Evolutionary conservation across 1,284 basidiomycete species (phyloP).

Genomic region (Boletus semigastroideus): DNA sequence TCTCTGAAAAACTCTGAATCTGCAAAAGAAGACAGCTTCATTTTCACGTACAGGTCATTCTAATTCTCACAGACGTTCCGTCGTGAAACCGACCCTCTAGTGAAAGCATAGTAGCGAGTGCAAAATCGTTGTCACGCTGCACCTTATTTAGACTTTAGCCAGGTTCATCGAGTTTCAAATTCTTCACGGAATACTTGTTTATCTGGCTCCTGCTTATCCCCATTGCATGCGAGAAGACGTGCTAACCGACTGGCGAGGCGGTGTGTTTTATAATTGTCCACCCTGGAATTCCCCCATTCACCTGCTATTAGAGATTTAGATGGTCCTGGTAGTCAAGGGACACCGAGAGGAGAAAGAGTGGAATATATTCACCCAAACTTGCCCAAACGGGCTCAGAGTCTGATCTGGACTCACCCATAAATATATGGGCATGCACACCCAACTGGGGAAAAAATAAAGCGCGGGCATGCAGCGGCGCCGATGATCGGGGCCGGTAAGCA

Average conservation of each 20-base stretch:
- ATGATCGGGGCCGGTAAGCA: conserved; percentile 11
- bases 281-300: conserved; percentile 21
- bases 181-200: conserved; percentile 9
- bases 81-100: conserved; percentile 5
- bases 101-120: conserved; percentile 10
- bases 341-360: conserved; percentile 21
- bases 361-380: conserved; percentile 6
- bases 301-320: conserved; percentile 1
- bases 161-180: conserved; percentile 19
- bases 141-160: conserved; percentile 31
- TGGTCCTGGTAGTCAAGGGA: conserved; percentile 17
- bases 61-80: conserved; percentile 11
- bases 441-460: conserved; percentile 6
- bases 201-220: conserved; percentile 16
- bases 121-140: background rate
- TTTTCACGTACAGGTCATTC: conserved; percentile 10
- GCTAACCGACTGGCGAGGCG: conserved; percentile 16
- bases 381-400: background rate
- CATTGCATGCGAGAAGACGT: conserved; percentile 17
- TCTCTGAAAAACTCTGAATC: conserved; percentile 6
- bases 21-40: background rate
- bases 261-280: conserved; percentile 20
- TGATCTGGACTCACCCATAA: conserved; percentile 11
- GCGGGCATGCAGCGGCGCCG: conserved; percentile 4
- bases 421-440: background rate